Evolutionary conservation across 2,329 filamentous ascomycete species (phyloP), one percentile per base, ranked within the genome.

Genomic region (Canariomyces notabilis): DNA sequence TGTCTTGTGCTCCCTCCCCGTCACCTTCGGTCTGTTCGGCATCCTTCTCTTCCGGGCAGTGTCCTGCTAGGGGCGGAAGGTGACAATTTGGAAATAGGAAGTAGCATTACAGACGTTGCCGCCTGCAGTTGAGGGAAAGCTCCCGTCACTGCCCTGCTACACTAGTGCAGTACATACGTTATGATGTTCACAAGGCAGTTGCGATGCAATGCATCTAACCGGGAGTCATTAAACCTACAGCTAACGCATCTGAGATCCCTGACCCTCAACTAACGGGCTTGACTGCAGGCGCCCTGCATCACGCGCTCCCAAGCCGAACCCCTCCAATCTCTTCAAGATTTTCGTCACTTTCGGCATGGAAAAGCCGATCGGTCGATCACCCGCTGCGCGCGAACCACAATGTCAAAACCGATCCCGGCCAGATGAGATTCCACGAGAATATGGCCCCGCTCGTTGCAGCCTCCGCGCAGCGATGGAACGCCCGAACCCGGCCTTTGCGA

Each of bases 51-150:
- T 19, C 46, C 41, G 46, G 22, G 21, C 18, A 29, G 14, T 8
- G 1, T 36, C 19, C 37, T 21, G 36, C 32, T 11, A 23, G 26
- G 38, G 34, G 22, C 5, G 23, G 29, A 42, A 19, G 29, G 38
- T 41, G 20, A 22, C 11, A 18, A 41, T 42, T 44, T 50, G 44
- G 48, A 32, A 36, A 9, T 16, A 16, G 38, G 22, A 34, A 42
- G 42, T 44, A 42, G 36, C 38, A 48, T 43, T 31, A 15, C n/a
- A 37, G 35, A 23, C 47, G 32, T 29, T 37, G 47, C 33, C 36
- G 33, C 38, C 38, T 37, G 42, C 47, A 50, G 47, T 34, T 46
- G 44, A 40, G 16, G 29, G 26, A 35, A n/a, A n/a, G n/a, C n/a
- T n/a, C n/a, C n/a, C n/a, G n/a, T n/a, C n/a, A n/a, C n/a, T n/a